Base-by-base conservation (phyloP, 1,139 yeast species). In the Sugiyamaella pinicola region DNA sequence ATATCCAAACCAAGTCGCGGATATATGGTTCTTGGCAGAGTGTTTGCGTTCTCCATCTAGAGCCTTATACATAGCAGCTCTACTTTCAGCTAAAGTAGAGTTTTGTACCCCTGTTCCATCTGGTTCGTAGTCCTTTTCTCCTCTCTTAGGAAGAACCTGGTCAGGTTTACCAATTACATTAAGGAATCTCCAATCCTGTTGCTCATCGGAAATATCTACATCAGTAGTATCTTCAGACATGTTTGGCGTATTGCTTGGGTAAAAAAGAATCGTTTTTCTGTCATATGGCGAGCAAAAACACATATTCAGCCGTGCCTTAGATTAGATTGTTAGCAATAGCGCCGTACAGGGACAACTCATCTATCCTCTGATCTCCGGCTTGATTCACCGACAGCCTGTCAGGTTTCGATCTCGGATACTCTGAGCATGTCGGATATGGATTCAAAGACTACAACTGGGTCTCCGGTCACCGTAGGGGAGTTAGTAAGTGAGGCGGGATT, bases 91-190 rank as follows among this genome's bases (percentile, higher is more conserved):
- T 4, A 91, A 72, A 17, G 77, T 73, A 4, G 69, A 63, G 2
- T 64, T 66, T 68, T 91, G 97, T 21, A 78, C 73, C 2, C 69
- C 65, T 0, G 95, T 84, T 0, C 91, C 89, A 67, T 85, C 93
- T 0, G 96, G 96, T 56, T 83, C 96, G 61, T 84, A 86, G 59
- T 88, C 96, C 67, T 91, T 91, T 55, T 83, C 93, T 1, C 96
- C 96, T 57, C 93, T 72, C 58, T 79, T 81, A 1, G 85, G 86
- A n/a, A 81, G 59, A 26, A 22, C 24, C 21, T 34, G 49, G 18
- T 43, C 52, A 9, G 58, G 50, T 59, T 53, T 55, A 47, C 51
- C 54, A 44, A 55, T 28, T 37, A 59, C 52, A 47, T 55, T 49
- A 10, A 82, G 66, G 39, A 71, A 64, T 37, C 82, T 72, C 93